These are phyloP conservation scores for Leccinum barrowsii DNA, from an alignment of 768 basidiomycete genomes.

Conservation along the genomic window DNA sequence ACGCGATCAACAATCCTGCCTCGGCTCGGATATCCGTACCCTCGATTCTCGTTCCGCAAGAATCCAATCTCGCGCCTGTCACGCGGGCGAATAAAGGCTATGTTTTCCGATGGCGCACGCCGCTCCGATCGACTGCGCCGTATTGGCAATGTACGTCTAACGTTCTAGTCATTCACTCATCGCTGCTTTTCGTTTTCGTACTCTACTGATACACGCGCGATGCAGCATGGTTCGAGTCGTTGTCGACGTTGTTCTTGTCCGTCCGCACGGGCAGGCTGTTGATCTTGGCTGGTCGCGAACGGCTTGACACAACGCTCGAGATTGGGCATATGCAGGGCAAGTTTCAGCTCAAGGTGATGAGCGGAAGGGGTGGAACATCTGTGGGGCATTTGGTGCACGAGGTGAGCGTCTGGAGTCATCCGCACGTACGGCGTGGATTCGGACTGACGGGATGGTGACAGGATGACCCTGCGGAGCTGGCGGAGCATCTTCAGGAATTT, in stretches of 20 bases:
- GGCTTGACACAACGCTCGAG: conserved; percentile 90
- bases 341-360: conserved; percentile 87
- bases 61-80: conserved; percentile 32
- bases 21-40: conserved; percentile 93
- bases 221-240: conserved; percentile 87
- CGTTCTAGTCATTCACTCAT: not conserved
- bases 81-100: conserved; percentile 24
- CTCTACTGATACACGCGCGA: not conserved
- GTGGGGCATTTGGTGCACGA: conserved; percentile 96
- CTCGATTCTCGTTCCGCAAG: conserved; percentile 55
- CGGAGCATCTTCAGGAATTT: conserved; percentile 81
- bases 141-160: conserved; percentile 78
- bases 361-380: conserved; percentile 37
- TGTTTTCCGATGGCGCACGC: conserved; percentile 75
- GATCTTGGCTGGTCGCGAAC: conserved; percentile 88
- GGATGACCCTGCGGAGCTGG: conserved; percentile 83
- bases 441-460: conserved; percentile 28
- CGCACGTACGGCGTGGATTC: not conserved
- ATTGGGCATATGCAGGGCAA: conserved; percentile 97
- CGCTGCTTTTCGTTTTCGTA: not conserved
- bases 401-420: conserved; percentile 41
- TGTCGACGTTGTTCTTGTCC: conserved; percentile 77
- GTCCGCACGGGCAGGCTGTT: conserved; percentile 81
- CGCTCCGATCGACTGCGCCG: conserved; percentile 77
- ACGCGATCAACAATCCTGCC: conserved; percentile 72